Evolutionary conservation across 1,284 basidiomycete species (phyloP), one percentile per base, ranked within the genome.

Genomic region (Ustilago shanxiensis): DNA sequence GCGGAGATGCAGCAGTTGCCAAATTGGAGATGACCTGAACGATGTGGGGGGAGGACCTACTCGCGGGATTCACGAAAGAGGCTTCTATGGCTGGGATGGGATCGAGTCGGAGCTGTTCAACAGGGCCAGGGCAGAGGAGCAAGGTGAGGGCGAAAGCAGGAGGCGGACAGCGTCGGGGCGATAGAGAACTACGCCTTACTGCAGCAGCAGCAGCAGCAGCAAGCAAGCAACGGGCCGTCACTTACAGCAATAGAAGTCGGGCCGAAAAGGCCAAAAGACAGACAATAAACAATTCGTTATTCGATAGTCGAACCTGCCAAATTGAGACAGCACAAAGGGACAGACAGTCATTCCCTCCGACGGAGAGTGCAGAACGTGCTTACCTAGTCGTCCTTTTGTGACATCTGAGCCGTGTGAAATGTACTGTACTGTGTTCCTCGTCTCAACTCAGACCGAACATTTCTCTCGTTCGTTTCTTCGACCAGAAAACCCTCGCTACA

Each of bases 101-200:
- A 31, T n/a, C n/a, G n/a, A n/a, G 20, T 16, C 37, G 22, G 49
- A 56, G 22, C 16, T 29, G n/a, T 11, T 14, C 4, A 50, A 20
- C 7, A 57, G 49, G 18, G 18, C 37, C 2, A 16, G 6, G 16
- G 20, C 41, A 22, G 41, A 7, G 20, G 41, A 44, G 41, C 20
- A 44, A 44, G 41, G 41, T 41, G 59, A 47, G 44, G 14, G 44
- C 7, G 18, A 26, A 60, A 52, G 67, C 52, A 65, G 58, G 53
- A 64, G 57, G 44, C 22, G 26, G 13, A 14, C 28, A 39, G 49
- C 62, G 62, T 70, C 62, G 67, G 58, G 37, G 61, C 61, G 26
- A 56, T 52, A 14, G 50, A 35, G 44, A 59, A 49, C 33, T 28
- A 55, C 60, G 60, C 66, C 66, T 9, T 20, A 24, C 4, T 69